Evolutionary conservation across 768 basidiomycete species (phyloP), one percentile per base, ranked within the genome.

Genomic region (Leccinellum rugosiceps): DNA sequence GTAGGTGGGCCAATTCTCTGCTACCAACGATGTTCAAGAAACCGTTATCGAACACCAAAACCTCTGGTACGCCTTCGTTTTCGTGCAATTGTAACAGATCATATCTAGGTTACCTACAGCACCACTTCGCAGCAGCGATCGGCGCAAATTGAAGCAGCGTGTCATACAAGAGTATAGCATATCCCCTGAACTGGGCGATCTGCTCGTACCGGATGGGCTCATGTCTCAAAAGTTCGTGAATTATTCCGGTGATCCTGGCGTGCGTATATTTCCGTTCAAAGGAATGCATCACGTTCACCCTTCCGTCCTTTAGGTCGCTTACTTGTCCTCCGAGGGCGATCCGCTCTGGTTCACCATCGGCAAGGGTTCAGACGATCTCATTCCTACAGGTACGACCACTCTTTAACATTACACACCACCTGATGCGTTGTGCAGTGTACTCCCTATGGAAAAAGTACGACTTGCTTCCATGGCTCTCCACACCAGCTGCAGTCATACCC

Each of bases 301-400:
- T 32, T 19, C 2, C 26, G 26, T 5, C 28, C 17, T 46, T 53
- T 23, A 91, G 90, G 76, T 85, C 19, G 77, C 79, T 1, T 91
- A 90, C 71, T 65, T 89, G 17, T 79, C 83, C 8, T 71, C 80
- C 6, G 80, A 83, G 21, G 86, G 87, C 21, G 83, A 88, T 62
- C 91, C 91, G 0, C 72, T 92, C 32, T 93, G 91, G 90, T 89
- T 93, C 62, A 83, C 82, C 0, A 59, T 87, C 17, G 88, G 88
- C 21, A 90, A 87, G 70, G 81, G 78, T 30, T 77, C 80, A 3
- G 83, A 86, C 13, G 83, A 84, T 43, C 74, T 92, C 32, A 81
- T 91, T 45, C 91, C 91, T n/a, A 87, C 88, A 38, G 78, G 81
- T 81, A 52, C n/a, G 4, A 3, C 31, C 53, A 45, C 3, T 15